Evolutionary conservation across 148 eudicot genomes (phyloP), one percentile per base, ranked within the genome.

Genomic region (Chenopodium suecicum): DNA sequence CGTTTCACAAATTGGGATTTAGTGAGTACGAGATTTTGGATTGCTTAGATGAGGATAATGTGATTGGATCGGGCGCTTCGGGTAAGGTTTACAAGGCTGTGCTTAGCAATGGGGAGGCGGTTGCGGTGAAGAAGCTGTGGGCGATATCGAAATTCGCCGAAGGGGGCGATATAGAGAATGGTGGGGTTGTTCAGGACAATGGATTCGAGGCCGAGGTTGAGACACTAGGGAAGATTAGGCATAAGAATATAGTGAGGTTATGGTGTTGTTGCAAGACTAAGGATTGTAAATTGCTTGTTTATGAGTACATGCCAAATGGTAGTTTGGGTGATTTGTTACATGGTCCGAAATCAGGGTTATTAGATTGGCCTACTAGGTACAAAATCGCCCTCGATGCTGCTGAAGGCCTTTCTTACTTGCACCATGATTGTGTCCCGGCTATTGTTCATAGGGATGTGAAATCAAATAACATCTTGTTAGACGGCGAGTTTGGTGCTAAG

Each of bases 241-340:
- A 95, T 68, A 95, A 95, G 90, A 95, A 92, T 81, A 95, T 95
- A 46, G 98, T 95, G 25, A 91, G 92, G 82, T 85, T 95, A 69
- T 95, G 99, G 99, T 95, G 99, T 81, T 92, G 97, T 75, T 95
- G 99, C 56, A 84, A 88, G 2, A 88, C 95, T 0, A 90, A 83
- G 73, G 92, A 92, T 50, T 90, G 94, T 34, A 91, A 91, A 79
- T 85, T 95, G 48, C 80, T 95, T 80, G 99, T 95, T 11, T 95
- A 95, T 46, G 99, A 95, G 90, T 93, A 92, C 63, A 95, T 95
- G 99, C 88, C 91, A 34, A 95, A 95, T 88, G 99, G 99, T 16
- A 94, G 99, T 72, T 89, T 95, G 48, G 98, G 99, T 3, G 99
- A 95, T 89, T 76, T 94, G 83, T 87, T 95, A 60, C 99, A 92